Conservation (phyloP, 2,329 filamentous ascomycete genomes). For the Clonostachys byssicola region DNA sequence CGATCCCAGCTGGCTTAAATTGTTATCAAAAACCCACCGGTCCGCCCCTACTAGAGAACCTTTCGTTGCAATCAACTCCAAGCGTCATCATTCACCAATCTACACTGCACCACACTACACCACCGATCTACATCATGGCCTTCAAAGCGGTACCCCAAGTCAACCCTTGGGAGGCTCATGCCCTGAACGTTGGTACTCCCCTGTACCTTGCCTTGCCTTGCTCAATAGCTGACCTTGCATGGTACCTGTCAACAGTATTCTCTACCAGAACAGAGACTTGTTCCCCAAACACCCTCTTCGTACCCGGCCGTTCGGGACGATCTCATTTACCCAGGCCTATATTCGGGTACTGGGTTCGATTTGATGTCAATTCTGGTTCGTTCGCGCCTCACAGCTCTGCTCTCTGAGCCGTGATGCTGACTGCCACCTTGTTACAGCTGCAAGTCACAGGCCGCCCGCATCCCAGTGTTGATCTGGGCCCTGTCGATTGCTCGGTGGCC, state of each 20-base stretch:
- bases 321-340: constrained; percentile 52
- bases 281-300: background rate
- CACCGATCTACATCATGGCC: constrained; percentile 2
- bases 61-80: background rate
- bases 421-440: constrained; percentile 25
- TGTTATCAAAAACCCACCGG: too few relatives aligned
- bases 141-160: constrained; percentile 10
- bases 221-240: background rate
- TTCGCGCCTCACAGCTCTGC: constrained; percentile 2
- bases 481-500: constrained; percentile 80
- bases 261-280: background rate
- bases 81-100: background rate
- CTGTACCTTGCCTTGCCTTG: background rate
- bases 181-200: constrained; percentile 22
- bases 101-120: background rate
- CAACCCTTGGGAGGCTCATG: constrained; percentile 27
- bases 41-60: too few relatives aligned
- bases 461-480: constrained; percentile 73
- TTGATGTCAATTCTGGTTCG: constrained; percentile 51
- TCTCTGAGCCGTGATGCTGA: background rate
- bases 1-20: too few relatives aligned
- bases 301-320: constrained; percentile 25
- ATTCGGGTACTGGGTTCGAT: constrained; percentile 50
- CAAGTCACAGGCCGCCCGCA: constrained; percentile 67
- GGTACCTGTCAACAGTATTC: background rate